phyloP scores from a whole-genome alignment of 768 basidiomycete genomes.

The Lactarius pseudohatsudake region DNA sequence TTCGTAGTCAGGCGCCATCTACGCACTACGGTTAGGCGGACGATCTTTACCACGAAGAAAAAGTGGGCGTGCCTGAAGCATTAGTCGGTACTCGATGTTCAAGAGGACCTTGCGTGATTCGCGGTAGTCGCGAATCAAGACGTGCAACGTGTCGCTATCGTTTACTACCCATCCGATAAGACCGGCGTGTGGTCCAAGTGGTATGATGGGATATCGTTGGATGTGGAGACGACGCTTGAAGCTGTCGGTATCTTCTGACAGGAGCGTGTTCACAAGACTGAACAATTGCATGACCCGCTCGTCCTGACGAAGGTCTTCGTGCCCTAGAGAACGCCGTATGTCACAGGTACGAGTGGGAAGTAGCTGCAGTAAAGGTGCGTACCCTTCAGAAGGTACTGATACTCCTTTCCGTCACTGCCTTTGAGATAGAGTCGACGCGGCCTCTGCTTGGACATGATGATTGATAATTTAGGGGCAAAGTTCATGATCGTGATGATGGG shows the following conservation, averaged over 20 bases:
- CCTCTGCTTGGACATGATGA: constrained; percentile 96
- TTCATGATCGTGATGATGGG: constrained; percentile 77
- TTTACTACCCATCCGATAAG: constrained; percentile 97
- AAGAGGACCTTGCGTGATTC: constrained; percentile 95
- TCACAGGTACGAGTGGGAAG: neutral
- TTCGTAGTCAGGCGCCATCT: constrained; percentile 99
- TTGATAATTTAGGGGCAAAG: constrained; percentile 86
- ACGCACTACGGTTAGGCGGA: neutral
- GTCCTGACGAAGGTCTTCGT: constrained; percentile 98
- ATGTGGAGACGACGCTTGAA: constrained; percentile 97
- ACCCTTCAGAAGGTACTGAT: constrained; percentile 93
- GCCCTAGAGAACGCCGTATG: constrained; percentile 51
- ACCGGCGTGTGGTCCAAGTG: constrained; percentile 93
- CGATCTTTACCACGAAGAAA: neutral
- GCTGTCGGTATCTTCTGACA: constrained; percentile 89
- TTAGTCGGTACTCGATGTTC: constrained; percentile 98
- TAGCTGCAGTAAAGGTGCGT: constrained; percentile 8
- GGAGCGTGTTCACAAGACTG: constrained; percentile 91
- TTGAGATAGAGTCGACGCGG: constrained; percentile 84
- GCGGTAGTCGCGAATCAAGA: constrained; percentile 93
- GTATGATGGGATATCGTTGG: constrained; percentile 89
- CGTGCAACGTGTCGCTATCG: constrained; percentile 95
- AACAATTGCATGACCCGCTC: constrained; percentile 99
- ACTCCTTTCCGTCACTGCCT: constrained; percentile 91
- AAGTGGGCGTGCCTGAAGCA: constrained; percentile 77